These are phyloP conservation scores for Metarhizium sp. DNA, from an alignment of 2,329 filamentous ascomycete genomes.

Conservation along the genomic window DNA sequence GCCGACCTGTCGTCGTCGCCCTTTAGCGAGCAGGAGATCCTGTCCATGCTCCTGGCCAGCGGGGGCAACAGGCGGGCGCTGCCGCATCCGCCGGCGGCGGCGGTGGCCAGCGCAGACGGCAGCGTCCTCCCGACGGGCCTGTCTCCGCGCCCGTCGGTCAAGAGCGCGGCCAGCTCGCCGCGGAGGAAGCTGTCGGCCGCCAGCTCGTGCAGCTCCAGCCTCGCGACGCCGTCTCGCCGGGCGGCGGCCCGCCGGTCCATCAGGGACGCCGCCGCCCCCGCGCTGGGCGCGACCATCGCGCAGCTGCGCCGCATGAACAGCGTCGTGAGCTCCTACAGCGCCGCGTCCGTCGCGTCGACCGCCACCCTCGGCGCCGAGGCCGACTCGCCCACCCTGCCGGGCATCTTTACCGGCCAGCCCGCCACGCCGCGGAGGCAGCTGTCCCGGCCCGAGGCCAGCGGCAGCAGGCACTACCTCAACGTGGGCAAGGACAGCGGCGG, in stretches of 20 bases:
- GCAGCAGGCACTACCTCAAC: constrained; percentile 37
- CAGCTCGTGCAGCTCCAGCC: too few species aligned
- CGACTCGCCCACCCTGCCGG: constrained; percentile 30
- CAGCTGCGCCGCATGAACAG: constrained; percentile 51
- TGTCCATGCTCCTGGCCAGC: constrained; percentile 19
- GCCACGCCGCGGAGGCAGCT: constrained; percentile 25
- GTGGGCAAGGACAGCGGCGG: constrained; percentile 21
- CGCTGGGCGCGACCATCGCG: constrained; percentile 34
- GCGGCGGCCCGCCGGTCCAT: constrained; percentile 6
- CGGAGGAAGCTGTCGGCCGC: constrained; percentile 12
- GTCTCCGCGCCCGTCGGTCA: constrained; percentile 15
- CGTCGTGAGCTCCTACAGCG: constrained; percentile 35
- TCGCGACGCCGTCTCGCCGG: background rate
- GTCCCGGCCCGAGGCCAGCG: constrained; percentile 22
- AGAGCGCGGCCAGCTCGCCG: constrained; percentile 9
- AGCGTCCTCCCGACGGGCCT: constrained; percentile 17
- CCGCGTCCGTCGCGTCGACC: constrained; percentile 25
- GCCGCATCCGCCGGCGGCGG: constrained; percentile 21
- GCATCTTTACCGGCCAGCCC: constrained; percentile 25
- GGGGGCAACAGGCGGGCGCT: constrained; percentile 15
- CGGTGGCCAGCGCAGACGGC: constrained; percentile 18
- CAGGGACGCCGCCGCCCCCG: constrained; percentile 12
- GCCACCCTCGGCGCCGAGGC: constrained; percentile 13
- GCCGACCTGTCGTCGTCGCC: constrained; percentile 19
- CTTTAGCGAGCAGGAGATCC: constrained; percentile 23